phyloP scores from a whole-genome alignment of 2,329 filamentous ascomycete species.

The Paecilomyces sp. region DNA sequence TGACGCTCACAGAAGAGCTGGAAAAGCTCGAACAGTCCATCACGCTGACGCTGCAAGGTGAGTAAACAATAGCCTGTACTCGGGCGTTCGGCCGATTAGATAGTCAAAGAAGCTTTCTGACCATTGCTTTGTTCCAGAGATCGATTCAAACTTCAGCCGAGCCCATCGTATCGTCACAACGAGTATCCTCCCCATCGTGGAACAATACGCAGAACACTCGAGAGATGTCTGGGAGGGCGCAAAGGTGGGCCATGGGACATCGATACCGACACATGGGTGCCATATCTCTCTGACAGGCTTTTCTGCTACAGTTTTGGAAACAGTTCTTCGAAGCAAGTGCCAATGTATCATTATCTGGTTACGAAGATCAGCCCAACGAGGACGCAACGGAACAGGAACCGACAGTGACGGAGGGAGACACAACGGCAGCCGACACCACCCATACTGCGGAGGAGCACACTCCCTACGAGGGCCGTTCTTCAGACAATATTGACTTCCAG shows the following conservation, averaged over 20 bases:
- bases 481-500: conserved; percentile 19
- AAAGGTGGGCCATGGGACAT: conserved; percentile 53
- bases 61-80: conserved; percentile 9
- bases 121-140: conserved; percentile 55
- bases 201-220: conserved; percentile 92
- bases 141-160: conserved; percentile 96
- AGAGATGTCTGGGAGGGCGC: conserved; percentile 94
- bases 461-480: conserved; percentile 35
- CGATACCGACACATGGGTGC: conserved; percentile 1
- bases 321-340: conserved; percentile 99
- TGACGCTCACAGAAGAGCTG: conserved; percentile 88
- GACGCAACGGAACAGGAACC: conserved; percentile 50
- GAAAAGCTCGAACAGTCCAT: conserved; percentile 96
- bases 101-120: conserved; percentile 7
- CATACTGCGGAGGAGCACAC: conserved; percentile 34
- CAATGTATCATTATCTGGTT: conserved; percentile 91
- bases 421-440: conserved; percentile 44
- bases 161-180: conserved; percentile 93
- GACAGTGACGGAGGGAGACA: conserved; percentile 50
- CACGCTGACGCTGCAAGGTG: conserved; percentile 88
- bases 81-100: conserved; percentile 5
- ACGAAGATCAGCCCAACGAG: conserved; percentile 66
- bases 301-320: conserved; percentile 77
- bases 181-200: conserved; percentile 85
- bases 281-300: conserved; percentile 2